These are phyloP conservation scores for Citrullus mucosospermus DNA, from an alignment of 306 rosid genomes.

Conservation along the genomic window DNA sequence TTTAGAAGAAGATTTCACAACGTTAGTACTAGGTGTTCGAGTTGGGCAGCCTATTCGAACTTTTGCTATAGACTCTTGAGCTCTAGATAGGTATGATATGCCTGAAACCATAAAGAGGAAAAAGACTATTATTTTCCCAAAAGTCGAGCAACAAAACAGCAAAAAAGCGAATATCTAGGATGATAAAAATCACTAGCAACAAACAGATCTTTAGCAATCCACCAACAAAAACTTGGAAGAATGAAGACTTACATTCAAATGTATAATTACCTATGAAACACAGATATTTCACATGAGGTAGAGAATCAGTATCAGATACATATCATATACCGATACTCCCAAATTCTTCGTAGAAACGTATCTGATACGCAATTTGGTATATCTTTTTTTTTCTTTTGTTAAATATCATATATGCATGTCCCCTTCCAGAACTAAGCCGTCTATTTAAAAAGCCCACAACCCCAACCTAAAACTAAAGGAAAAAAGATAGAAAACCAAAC, in stretches of 20 bases:
- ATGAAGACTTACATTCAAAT: neutral
- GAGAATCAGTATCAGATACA: too few species aligned
- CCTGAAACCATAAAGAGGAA: slow-evolving; percentile 33
- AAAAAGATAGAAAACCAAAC: too few species aligned
- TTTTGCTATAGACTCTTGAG: slow-evolving; percentile 56
- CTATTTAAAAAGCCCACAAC: too few species aligned
- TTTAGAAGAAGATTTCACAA: slow-evolving; percentile 25
- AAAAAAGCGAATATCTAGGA: neutral
- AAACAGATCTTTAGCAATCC: neutral
- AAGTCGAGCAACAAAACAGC: neutral
- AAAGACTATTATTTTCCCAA: neutral
- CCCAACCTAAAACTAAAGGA: too few species aligned
- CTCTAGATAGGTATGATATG: slow-evolving; percentile 76
- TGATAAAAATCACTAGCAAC: neutral
- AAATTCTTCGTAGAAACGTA: too few species aligned
- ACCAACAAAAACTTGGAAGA: neutral
- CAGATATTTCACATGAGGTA: too few species aligned
- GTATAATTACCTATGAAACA: neutral
- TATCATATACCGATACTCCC: too few species aligned
- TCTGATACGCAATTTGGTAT: too few species aligned
- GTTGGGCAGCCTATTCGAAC: slow-evolving; percentile 28
- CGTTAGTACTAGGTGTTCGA: slow-evolving; percentile 15
- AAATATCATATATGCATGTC: too few species aligned
- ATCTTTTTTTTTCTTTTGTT: too few species aligned
- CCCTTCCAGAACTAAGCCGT: too few species aligned